These are phyloP conservation scores for Luffa acutangula DNA, from an alignment of 306 rosid genomes.

Conservation along the genomic window DNA sequence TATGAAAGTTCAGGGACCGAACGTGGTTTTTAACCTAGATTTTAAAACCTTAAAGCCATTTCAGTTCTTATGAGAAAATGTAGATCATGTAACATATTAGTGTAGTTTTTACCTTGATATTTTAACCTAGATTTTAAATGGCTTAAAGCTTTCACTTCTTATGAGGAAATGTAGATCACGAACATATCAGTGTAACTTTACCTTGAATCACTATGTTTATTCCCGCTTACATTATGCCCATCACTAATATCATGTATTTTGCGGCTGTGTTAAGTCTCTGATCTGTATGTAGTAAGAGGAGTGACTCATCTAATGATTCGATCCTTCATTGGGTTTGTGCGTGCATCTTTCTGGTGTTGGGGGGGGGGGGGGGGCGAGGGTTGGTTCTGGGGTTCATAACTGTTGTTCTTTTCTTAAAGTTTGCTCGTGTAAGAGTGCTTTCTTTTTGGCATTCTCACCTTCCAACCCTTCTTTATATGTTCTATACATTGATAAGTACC, in stretches of 20 bases:
- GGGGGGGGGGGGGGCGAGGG: not conserved
- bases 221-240: not conserved
- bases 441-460: not conserved
- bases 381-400: not conserved
- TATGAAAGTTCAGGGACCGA: no score
- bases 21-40: no score
- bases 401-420: not conserved
- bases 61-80: no score
- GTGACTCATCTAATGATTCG: not conserved
- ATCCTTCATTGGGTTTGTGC: not conserved
- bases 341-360: not conserved
- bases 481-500: not conserved
- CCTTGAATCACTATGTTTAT: not conserved
- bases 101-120: no score
- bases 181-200: no score
- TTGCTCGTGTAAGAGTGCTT: not conserved
- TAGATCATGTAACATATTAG: no score
- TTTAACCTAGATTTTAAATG: not conserved
- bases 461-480: not conserved
- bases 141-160: not conserved
- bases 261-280: not conserved
- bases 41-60: no score
- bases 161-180: not conserved
- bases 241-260: not conserved
- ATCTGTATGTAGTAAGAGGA: not conserved